Conservation (phyloP, 257 asterid species). For the Plantago ovata region DNA sequence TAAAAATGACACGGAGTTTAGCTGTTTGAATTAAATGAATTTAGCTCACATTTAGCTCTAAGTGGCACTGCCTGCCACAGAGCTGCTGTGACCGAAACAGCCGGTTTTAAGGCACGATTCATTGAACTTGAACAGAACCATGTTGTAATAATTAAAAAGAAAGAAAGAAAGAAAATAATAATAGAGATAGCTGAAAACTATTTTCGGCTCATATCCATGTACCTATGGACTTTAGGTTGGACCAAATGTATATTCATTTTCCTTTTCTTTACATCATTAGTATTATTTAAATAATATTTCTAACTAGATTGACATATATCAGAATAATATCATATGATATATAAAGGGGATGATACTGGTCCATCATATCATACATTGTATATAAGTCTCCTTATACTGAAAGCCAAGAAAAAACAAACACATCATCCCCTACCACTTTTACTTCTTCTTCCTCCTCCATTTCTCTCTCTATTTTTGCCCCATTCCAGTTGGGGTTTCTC, state of each 20-base stretch:
- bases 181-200: slow-evolving; percentile 3
- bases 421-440: background rate
- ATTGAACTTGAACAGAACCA: slow-evolving; percentile 38
- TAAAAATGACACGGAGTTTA: slow-evolving; percentile 6
- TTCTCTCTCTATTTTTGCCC: slow-evolving; percentile 45
- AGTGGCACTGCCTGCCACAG: slow-evolving; percentile 33
- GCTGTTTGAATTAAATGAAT: slow-evolving; percentile 1
- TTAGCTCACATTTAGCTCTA: too few species aligned
- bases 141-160: slow-evolving; percentile 18
- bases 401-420: slow-evolving; percentile 24
- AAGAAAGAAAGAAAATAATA: background rate
- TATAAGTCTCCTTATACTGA: background rate
- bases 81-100: slow-evolving; percentile 31
- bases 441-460: slow-evolving; percentile 17
- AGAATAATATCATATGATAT: slow-evolving; percentile 29
- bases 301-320: slow-evolving; percentile 1
- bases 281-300: background rate
- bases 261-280: background rate
- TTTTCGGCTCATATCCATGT: slow-evolving; percentile 30
- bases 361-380: slow-evolving; percentile 13
- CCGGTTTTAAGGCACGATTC: slow-evolving; percentile 63
- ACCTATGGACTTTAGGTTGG: slow-evolving; percentile 43
- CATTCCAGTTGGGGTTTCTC: slow-evolving; percentile 48
- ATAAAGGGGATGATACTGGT: slow-evolving; percentile 13
- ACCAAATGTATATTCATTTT: slow-evolving; percentile 29